Conservation (phyloP, 2,329 filamentous ascomycete genomes). For the Talaromyces sp. region DNA sequence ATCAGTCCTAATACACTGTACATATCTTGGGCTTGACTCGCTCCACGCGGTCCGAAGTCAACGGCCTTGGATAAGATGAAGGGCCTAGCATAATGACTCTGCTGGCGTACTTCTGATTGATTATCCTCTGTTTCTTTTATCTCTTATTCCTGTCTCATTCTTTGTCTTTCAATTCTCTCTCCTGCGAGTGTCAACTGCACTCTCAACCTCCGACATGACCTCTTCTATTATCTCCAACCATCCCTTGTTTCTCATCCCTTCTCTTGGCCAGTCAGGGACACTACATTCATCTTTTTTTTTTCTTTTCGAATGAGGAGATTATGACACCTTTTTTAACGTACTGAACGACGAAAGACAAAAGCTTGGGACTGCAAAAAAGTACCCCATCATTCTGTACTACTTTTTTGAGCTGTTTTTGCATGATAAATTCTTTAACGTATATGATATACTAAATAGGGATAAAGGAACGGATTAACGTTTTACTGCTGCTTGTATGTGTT, state of each 20-base stretch:
- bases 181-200: background rate
- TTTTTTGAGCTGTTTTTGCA: constrained; percentile 2
- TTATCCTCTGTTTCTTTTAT: background rate
- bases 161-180: background rate
- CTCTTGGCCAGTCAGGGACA: background rate
- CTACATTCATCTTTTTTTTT: background rate
- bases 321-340: background rate
- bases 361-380: background rate
- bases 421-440: background rate
- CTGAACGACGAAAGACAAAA: background rate
- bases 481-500: background rate
- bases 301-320: background rate
- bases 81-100: constrained; percentile 1
- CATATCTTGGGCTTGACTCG: background rate
- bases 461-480: background rate
- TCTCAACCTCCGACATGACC: background rate
- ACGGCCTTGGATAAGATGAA: background rate
- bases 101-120: background rate
- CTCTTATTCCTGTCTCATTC: background rate
- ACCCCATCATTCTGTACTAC: background rate
- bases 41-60: background rate
- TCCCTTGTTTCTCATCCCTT: background rate
- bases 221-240: background rate
- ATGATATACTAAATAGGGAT: background rate
- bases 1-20: background rate